Conservation (phyloP, 176 grass and related monocot genomes). For the Echinochloa phyllopogon region DNA sequence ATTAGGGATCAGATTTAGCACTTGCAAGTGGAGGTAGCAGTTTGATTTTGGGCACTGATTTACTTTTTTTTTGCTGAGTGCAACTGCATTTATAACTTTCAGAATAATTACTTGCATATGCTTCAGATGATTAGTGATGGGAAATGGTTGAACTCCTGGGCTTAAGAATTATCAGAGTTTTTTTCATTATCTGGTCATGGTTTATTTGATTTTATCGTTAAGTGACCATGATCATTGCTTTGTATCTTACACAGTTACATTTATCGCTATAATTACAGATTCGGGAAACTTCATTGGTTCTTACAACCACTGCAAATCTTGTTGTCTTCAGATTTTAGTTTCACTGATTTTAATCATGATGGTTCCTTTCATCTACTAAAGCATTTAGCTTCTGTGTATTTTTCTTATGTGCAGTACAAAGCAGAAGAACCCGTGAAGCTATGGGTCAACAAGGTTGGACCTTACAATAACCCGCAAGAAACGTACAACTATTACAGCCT, state of each 20-base stretch:
- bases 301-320: background rate
- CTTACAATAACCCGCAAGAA: constrained; percentile 98
- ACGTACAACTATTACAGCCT: constrained; percentile 99
- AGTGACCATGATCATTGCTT: background rate
- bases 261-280: background rate
- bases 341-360: background rate
- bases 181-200: background rate
- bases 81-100: background rate
- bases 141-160: background rate
- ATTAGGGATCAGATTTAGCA: background rate
- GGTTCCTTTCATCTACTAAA: constrained; percentile 6
- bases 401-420: constrained; percentile 81
- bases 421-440: constrained; percentile 73
- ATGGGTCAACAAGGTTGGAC: constrained; percentile 99
- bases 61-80: background rate
- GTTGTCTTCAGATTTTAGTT: background rate
- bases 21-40: background rate
- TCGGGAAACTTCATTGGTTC: constrained; percentile 11
- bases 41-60: constrained; percentile 4
- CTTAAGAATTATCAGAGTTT: background rate
- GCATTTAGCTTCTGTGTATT: constrained; percentile 15
- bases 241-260: background rate
- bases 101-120: background rate
- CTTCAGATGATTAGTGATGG: background rate
- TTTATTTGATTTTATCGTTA: constrained; percentile 12